These are phyloP conservation scores for Apiospora rasikravindrae DNA, from an alignment of 2,329 filamentous ascomycete genomes.

Conservation along the genomic window DNA sequence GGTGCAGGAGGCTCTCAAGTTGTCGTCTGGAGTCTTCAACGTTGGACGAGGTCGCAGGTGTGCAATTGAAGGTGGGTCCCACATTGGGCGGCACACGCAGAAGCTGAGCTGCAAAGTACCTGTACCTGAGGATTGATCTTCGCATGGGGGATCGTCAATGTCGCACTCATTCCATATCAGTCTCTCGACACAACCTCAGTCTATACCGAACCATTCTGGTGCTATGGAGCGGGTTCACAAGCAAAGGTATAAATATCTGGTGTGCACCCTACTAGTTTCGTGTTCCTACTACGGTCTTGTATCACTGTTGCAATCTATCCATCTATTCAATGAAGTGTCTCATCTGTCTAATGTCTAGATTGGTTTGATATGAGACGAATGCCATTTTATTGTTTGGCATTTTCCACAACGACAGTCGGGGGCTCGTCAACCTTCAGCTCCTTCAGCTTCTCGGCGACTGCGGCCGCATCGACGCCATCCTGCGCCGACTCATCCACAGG, in stretches of 20 bases:
- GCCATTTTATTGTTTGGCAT: background rate
- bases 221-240: too few relatives aligned
- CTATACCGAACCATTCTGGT: constrained; percentile 6
- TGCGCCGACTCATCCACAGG: constrained; percentile 22
- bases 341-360: constrained; percentile 8
- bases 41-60: constrained; percentile 7
- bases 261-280: too few relatives aligned
- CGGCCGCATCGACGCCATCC: constrained; percentile 2
- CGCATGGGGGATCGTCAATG: constrained; percentile 2
- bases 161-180: background rate
- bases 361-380: background rate
- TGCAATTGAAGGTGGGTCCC: constrained; percentile 1
- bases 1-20: background rate
- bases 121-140: constrained; percentile 10
- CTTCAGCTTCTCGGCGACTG: constrained; percentile 4
- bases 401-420: background rate
- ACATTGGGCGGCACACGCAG: background rate
- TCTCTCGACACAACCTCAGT: background rate
- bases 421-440: constrained; percentile 15
- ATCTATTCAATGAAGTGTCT: background rate
- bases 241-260: background rate
- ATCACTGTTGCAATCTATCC: background rate
- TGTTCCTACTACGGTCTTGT: background rate
- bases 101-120: constrained; percentile 9
- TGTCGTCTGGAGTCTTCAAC: background rate